Evolutionary conservation across 805 yeast species (phyloP).

Genomic region (Wickerhamiella occidentalis): DNA sequence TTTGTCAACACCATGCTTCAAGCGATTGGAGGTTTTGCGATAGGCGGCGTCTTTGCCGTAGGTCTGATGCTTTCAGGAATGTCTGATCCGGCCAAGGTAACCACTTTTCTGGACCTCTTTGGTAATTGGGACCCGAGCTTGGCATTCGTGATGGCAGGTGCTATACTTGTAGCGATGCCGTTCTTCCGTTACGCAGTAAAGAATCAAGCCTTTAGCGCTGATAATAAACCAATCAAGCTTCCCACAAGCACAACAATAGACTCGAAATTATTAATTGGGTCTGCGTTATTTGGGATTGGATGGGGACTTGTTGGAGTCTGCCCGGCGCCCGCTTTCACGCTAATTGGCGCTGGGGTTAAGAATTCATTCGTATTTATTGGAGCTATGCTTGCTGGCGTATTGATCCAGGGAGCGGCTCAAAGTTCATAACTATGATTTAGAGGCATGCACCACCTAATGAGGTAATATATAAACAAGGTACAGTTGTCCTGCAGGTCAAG

Average conservation of each 20-base stretch:
- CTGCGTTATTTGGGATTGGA: slow-evolving; percentile 9
- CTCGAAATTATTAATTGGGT: slow-evolving; percentile 1
- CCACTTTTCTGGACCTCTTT: slow-evolving; percentile 1
- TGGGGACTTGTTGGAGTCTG: slow-evolving; percentile 12
- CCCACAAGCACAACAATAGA: slow-evolving; percentile 5
- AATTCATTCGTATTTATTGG: background rate
- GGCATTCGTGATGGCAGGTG: slow-evolving; percentile 12
- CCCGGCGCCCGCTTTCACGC: slow-evolving; percentile 11
- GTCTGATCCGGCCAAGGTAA: slow-evolving; percentile 9
- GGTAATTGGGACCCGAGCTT: slow-evolving; percentile 12
- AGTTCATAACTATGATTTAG: background rate
- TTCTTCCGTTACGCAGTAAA: slow-evolving; percentile 4
- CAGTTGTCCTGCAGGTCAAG: background rate
- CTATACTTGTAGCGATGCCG: slow-evolving; percentile 9
- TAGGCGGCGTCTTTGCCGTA: slow-evolving; percentile 5
- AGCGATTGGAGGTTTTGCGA: background rate
- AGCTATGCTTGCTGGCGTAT: slow-evolving; percentile 4
- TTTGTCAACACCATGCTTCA: background rate
- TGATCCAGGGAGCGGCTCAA: slow-evolving; percentile 2
- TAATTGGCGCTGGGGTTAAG: background rate
- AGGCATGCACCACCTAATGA: slow-evolving; percentile 1
- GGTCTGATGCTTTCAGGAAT: slow-evolving; percentile 9
- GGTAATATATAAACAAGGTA: slow-evolving; percentile 9
- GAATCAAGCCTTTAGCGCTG: background rate
- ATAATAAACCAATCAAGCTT: background rate